Evolutionary conservation across 257 asterid genomes (phyloP).

Genomic region (Solanum paucissectum): DNA sequence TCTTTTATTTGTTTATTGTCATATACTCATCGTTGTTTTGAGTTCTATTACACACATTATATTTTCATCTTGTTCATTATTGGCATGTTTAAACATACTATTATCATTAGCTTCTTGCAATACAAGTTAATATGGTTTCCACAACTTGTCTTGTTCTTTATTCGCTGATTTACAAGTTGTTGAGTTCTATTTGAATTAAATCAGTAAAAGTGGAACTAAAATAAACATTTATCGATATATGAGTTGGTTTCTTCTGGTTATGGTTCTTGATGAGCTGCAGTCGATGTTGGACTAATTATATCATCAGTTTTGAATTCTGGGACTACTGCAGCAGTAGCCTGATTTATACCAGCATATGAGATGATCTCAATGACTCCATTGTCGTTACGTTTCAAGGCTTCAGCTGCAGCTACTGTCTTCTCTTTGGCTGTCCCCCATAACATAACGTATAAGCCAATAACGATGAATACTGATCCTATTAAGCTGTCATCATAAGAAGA

Average conservation of each 20-base stretch:
- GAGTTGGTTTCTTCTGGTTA: background rate
- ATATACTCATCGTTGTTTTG: background rate
- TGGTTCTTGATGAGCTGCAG: background rate
- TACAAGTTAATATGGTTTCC: background rate
- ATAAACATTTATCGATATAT: background rate
- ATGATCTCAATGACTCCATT: background rate
- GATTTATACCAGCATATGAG: background rate
- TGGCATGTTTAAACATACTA: background rate
- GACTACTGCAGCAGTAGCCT: background rate
- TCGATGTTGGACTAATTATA: background rate
- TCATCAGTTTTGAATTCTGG: background rate
- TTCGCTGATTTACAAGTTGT: background rate
- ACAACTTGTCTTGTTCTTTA: background rate
- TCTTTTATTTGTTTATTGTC: background rate
- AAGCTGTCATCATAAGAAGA: conserved; percentile 1
- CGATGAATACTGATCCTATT: conserved; percentile 22
- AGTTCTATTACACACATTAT: background rate
- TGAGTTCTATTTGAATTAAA: background rate
- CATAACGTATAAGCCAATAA: conserved; percentile 17
- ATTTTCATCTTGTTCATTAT: background rate
- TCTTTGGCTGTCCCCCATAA: conserved; percentile 27
- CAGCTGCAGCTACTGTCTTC: background rate
- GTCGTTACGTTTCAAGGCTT: background rate
- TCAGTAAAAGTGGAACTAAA: background rate
- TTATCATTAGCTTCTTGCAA: background rate